These are phyloP conservation scores for Rhizodiscina lignyota DNA, from an alignment of 495 filamentous ascomycete genomes.

Conservation along the genomic window DNA sequence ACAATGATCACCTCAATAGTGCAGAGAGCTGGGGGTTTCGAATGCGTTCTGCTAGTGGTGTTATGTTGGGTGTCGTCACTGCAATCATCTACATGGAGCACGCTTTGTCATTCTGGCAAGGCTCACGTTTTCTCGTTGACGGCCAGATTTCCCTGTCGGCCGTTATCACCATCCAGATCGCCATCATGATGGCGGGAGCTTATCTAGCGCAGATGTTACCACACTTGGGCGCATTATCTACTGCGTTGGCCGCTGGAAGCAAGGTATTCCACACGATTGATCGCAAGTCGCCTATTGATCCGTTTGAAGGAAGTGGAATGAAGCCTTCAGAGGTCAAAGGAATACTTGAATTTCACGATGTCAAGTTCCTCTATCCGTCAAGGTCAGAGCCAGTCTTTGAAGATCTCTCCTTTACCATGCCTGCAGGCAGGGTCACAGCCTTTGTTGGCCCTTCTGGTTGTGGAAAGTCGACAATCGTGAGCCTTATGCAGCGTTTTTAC, in stretches of 20 bases:
- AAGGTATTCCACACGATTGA: neutral
- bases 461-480: constrained; percentile 85
- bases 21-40: neutral
- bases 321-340: neutral
- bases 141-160: neutral
- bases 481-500: constrained; percentile 86
- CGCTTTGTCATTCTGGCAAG: neutral
- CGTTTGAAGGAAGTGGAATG: neutral
- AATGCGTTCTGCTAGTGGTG: neutral
- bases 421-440: constrained; percentile 86
- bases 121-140: neutral
- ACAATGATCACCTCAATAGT: neutral
- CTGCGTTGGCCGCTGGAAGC: neutral
- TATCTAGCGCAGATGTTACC: neutral
- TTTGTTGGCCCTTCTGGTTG: constrained; percentile 91
- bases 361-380: neutral
- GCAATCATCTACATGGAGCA: neutral
- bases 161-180: neutral
- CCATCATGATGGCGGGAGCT: neutral
- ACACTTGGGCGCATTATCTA: neutral
- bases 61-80: neutral
- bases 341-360: neutral
- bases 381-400: constrained; percentile 32
- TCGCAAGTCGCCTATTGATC: neutral
- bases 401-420: constrained; percentile 73